These are phyloP conservation scores for Aspergillus cavernicola DNA, from an alignment of 495 filamentous ascomycete species.

Conservation along the genomic window DNA sequence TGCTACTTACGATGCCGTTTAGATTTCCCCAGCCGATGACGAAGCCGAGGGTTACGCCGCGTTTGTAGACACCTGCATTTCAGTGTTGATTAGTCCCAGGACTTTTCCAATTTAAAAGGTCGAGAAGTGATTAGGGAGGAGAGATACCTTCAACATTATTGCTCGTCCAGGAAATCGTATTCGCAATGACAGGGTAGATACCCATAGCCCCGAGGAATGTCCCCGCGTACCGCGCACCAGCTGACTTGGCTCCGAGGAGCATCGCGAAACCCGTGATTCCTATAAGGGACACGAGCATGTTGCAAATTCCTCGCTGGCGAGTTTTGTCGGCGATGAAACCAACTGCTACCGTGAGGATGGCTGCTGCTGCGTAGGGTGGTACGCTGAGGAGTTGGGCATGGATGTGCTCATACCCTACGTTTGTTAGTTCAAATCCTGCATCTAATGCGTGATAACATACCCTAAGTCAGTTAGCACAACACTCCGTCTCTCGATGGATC, in stretches of 20 bases:
- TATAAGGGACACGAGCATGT: constrained; percentile 66
- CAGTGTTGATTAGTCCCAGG: too few relatives aligned
- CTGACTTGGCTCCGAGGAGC: constrained; percentile 57
- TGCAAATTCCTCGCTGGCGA: constrained; percentile 72
- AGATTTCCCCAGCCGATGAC: constrained; percentile 94
- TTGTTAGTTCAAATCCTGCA: background rate
- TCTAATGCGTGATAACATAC: background rate
- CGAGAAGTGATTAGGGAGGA: background rate
- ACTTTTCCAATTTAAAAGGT: too few relatives aligned
- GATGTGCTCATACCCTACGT: constrained; percentile 65
- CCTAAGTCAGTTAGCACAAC: constrained; percentile 1
- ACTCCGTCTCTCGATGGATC: too few relatives aligned
- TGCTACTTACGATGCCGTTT: constrained; percentile 78
- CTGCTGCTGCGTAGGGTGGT: constrained; percentile 83
- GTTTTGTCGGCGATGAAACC: constrained; percentile 81
- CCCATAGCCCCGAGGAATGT: constrained; percentile 83
- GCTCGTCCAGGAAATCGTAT: constrained; percentile 82
- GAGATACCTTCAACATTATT: constrained; percentile 76
- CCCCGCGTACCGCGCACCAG: constrained; percentile 73
- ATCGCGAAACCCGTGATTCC: constrained; percentile 78
- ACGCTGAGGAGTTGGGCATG: constrained; percentile 79
- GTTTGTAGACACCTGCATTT: constrained; percentile 70
- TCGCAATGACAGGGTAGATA: constrained; percentile 90
- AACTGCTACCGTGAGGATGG: constrained; percentile 68
- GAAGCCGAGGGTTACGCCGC: constrained; percentile 79